Conservation (phyloP, 345 rosid species). For the Leavenworthia alabamica region DNA sequence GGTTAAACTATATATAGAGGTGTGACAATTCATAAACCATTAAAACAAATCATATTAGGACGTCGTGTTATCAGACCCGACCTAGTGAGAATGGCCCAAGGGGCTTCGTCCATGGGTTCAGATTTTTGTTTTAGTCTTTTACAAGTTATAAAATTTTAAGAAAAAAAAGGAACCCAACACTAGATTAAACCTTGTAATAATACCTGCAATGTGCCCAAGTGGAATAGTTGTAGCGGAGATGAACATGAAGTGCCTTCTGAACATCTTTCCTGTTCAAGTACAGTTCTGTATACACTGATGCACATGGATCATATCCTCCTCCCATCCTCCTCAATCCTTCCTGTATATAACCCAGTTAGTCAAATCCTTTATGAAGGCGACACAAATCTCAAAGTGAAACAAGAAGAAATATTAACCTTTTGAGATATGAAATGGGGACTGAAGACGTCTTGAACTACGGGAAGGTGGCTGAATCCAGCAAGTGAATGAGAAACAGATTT, state of each 20-base stretch:
- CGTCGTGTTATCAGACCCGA: too few relatives aligned
- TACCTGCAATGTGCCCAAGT: constrained; percentile 89
- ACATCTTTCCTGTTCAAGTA: constrained; percentile 73
- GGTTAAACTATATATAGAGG: too few relatives aligned
- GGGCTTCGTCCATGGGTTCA: too few relatives aligned
- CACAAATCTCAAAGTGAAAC: neutral
- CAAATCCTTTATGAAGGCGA: neutral
- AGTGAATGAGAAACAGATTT: constrained; percentile 9
- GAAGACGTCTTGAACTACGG: constrained; percentile 15
- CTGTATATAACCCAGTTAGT: constrained; percentile 23
- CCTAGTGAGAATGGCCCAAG: too few relatives aligned
- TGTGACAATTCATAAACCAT: too few relatives aligned
- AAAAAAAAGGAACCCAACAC: too few relatives aligned
- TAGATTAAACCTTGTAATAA: too few relatives aligned
- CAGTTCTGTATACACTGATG: constrained; percentile 37
- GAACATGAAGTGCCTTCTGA: constrained; percentile 70
- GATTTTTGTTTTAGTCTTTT: too few relatives aligned
- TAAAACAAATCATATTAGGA: too few relatives aligned
- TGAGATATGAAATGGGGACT: constrained; percentile 42
- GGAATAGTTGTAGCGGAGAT: constrained; percentile 49
- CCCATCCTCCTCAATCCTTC: constrained; percentile 48
- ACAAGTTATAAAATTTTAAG: too few relatives aligned
- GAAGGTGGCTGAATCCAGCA: constrained; percentile 32
- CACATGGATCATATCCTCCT: constrained; percentile 74
- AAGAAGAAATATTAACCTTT: constrained; percentile 39